Conservation (phyloP, 1,139 yeast genomes). For the Kluyveromyces sp. region DNA sequence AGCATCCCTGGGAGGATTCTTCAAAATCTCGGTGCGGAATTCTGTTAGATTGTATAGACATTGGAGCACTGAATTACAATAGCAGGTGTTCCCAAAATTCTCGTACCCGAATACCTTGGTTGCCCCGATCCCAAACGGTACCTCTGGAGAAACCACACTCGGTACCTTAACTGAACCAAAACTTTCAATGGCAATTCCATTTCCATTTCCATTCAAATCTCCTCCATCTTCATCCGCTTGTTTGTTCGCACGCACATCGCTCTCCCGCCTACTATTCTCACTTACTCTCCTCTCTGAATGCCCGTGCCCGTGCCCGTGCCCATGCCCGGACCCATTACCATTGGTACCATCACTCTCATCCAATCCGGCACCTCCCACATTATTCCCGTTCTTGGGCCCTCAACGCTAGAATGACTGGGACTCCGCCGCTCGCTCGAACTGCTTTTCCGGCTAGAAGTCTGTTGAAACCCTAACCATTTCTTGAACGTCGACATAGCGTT, state of each 20-base stretch:
- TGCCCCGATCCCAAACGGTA: constrained; percentile 55
- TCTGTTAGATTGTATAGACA: constrained; percentile 69
- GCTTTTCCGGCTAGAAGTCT: neutral
- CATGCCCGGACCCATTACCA: no score
- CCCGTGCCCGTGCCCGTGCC: no score
- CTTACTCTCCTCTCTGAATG: no score
- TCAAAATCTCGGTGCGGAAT: constrained; percentile 54
- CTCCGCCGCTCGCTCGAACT: neutral
- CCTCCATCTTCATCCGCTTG: no score
- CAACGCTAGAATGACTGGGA: neutral
- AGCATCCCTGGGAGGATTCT: constrained; percentile 35
- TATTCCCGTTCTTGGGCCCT: neutral
- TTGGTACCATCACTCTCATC: no score
- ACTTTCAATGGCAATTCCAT: neutral
- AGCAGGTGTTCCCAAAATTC: constrained; percentile 91
- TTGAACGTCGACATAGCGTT: constrained; percentile 1
- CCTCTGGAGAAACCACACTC: constrained; percentile 7
- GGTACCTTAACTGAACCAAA: neutral
- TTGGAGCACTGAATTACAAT: constrained; percentile 87
- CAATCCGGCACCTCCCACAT: no score
- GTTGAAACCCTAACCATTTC: constrained; percentile 5
- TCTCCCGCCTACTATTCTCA: no score
- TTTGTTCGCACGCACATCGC: no score
- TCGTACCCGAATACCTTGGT: constrained; percentile 86
- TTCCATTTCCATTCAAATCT: no score